phyloP scores from a whole-genome alignment of 371 early-diverging fungal species.

The Massospora cicadina region DNA sequence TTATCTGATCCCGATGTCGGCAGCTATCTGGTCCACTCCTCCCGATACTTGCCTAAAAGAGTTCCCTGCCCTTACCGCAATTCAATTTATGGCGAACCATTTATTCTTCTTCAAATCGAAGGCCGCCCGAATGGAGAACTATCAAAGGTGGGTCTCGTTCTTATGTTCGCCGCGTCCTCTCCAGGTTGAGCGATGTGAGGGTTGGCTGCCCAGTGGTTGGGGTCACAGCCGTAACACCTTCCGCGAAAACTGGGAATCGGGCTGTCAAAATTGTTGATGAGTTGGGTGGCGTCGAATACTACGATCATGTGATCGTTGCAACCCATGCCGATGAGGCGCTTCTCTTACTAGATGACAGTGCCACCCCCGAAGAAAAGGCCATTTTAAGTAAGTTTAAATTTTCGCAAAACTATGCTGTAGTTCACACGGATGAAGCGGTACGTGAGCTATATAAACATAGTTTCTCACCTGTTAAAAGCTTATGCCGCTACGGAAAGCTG shows the following conservation, averaged over 20 bases:
- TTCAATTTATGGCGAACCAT: slow-evolving; percentile 42
- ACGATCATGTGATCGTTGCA: slow-evolving; percentile 37
- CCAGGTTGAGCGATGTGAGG: slow-evolving; percentile 15
- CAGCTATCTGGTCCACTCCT: slow-evolving; percentile 40
- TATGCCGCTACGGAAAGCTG: slow-evolving; percentile 28
- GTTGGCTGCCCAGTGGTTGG: neutral
- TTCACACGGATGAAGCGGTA: slow-evolving; percentile 22
- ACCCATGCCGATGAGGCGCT: slow-evolving; percentile 35
- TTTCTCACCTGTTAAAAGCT: slow-evolving; percentile 18
- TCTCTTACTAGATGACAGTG: slow-evolving; percentile 24
- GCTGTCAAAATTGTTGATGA: slow-evolving; percentile 15
- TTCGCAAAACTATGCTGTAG: slow-evolving; percentile 24
- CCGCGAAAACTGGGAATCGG: neutral
- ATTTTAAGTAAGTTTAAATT: slow-evolving; percentile 24
- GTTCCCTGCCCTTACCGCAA: slow-evolving; percentile 32
- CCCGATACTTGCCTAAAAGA: slow-evolving; percentile 27
- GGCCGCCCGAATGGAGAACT: slow-evolving; percentile 34
- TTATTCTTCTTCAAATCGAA: slow-evolving; percentile 25
- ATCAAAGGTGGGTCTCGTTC: slow-evolving; percentile 22
- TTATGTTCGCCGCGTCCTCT: slow-evolving; percentile 21
- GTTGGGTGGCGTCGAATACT: slow-evolving; percentile 18
- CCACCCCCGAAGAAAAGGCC: slow-evolving; percentile 23
- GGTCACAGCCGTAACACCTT: neutral
- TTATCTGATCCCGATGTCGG: slow-evolving; percentile 35
- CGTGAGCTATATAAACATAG: neutral